Base-by-base conservation (phyloP, 108 stramenopile genomes). In the Cyclotella sp. region DNA sequence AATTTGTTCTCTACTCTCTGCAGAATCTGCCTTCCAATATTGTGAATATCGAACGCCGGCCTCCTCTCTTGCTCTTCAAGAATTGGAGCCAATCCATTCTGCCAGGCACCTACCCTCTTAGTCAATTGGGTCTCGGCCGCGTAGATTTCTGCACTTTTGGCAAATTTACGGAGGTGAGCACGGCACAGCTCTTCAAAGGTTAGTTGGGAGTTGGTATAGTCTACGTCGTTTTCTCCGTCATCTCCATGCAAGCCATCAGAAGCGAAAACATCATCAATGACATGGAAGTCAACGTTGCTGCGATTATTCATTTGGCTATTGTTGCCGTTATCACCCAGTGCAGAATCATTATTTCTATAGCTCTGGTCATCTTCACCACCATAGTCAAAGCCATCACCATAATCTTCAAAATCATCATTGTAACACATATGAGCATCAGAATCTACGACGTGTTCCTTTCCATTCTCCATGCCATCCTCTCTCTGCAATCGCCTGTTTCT, bases 131-230 rank as follows among this genome's bases (percentile, higher is more conserved):
- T 94, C 53, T 92, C 95, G 15, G 91, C 83, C 1, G 94, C 96
- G 82, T 92, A 98, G 41, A 93, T 80, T 73, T 97, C 96, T 12
- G 97, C 97, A 13, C 93, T 93, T 28, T 85, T 90, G 49, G 91
- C 88, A 83, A 98, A 98, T 39, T 85, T 90, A 57, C 91, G 77
- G 19, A 98, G 81, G 70, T 97, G 97, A 34, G 88, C 88, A 14
- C 93, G 89, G 59, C 97, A 97, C 30, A 99, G 85, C 58, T 95
- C 94, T 83, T 98, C 97, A 85, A 96, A 99, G 24, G 90, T 91
- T 76, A 86, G 73, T 26, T 75, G 76, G n/a, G 68, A 76, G 24
- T 82, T 67, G 26, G 63, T 59, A 53, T 51, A 54, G 63, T 85
- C 77, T 45, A 79, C 66, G 61, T 85, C 82, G 46, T 87, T 84